Evolutionary conservation across 2,329 filamentous ascomycete species (phyloP), one percentile per base, ranked within the genome.

Genomic region (Colletotrichum caudatum): DNA sequence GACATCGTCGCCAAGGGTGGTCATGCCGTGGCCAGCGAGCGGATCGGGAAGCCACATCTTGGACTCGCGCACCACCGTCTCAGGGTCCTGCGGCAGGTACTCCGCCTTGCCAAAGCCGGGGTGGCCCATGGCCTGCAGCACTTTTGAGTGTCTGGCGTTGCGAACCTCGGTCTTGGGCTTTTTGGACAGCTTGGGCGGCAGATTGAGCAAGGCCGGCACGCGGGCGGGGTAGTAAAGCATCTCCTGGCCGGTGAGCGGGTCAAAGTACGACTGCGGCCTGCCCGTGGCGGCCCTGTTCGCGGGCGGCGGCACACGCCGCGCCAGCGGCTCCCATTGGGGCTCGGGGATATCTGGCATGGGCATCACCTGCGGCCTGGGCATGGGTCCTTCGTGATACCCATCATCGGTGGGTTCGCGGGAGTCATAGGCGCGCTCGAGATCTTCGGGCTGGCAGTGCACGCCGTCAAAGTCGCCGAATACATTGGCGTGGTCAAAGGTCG

Each of bases 171-270:
- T 83, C 64, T 92, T 88, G 11, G 92, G 90, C 64, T 90, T 87
- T 76, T 91, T 93, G 1, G 95, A 97, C 62, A 98, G 84, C 76
- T 94, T 93, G 56, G 94, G 94, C 0, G 96, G 96, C 16, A 99
- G 84, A 76, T 97, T 98, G 69, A 99, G 87, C 91, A 97, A 95
- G 73, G 93, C 91, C 3, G 96, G 96, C 3, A 99, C 96, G 1
- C 94, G 95, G 3, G 96, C 96, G 18, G 96, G 96, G 80, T 99
- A 99, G 81, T 92, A 98, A 12, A 97, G 90, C 93, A 98, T 97
- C 76, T 91, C 86, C 75, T 95, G 90, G 5, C 90, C 92, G 1
- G 91, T 91, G 35, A 87, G 84, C 1, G 89, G 89, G 77, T 91
- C 86, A 77, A 89, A 82, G 78, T 90, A 91, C 1, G 90, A 90